Conservation (phyloP, 768 basidiomycete species). For the Naganishia friedmannii region DNA sequence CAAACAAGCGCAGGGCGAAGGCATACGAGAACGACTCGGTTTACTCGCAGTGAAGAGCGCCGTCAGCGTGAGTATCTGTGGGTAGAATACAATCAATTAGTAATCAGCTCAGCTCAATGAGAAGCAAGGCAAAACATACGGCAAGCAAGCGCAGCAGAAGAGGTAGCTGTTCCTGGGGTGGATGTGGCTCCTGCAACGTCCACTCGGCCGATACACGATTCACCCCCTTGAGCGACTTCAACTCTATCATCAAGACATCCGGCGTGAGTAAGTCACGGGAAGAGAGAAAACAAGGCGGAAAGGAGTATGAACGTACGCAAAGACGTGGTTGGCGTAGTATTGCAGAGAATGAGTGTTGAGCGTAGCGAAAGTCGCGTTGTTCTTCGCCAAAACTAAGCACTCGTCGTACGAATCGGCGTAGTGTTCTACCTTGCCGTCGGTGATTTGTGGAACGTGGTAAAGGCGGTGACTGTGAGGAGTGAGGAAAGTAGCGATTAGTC, state of each 20-base stretch:
- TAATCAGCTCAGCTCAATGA: too few species aligned
- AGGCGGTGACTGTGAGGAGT: slow-evolving; percentile 41
- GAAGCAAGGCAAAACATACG: slow-evolving; percentile 22
- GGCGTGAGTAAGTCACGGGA: too few species aligned
- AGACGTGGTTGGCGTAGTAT: slow-evolving; percentile 45
- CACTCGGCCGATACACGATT: slow-evolving; percentile 37
- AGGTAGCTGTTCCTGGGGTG: slow-evolving; percentile 31
- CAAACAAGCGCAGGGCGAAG: neutral
- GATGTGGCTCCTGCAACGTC: slow-evolving; percentile 26
- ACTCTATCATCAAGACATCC: slow-evolving; percentile 30
- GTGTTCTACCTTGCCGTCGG: slow-evolving; percentile 41
- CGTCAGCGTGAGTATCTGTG: slow-evolving; percentile 44
- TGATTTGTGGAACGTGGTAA: slow-evolving; percentile 46
- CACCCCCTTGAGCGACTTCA: slow-evolving; percentile 44
- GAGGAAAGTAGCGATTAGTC: neutral
- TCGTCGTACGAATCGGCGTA: slow-evolving; percentile 41
- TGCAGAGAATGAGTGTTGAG: slow-evolving; percentile 48
- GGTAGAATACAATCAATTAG: neutral
- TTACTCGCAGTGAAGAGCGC: slow-evolving; percentile 30
- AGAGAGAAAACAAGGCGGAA: too few species aligned
- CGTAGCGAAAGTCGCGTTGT: slow-evolving; percentile 41
- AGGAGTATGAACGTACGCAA: slow-evolving; percentile 9
- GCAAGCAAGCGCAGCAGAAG: slow-evolving; percentile 27
- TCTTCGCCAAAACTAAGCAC: slow-evolving; percentile 43
- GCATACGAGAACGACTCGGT: neutral